A percentile compares a stretch with the other conserved stretches of the same genome.
These are phyloP conservation scores for Gentiana straminea DNA, from an alignment of 257 asterid species.

Conservation along the genomic window DNA sequence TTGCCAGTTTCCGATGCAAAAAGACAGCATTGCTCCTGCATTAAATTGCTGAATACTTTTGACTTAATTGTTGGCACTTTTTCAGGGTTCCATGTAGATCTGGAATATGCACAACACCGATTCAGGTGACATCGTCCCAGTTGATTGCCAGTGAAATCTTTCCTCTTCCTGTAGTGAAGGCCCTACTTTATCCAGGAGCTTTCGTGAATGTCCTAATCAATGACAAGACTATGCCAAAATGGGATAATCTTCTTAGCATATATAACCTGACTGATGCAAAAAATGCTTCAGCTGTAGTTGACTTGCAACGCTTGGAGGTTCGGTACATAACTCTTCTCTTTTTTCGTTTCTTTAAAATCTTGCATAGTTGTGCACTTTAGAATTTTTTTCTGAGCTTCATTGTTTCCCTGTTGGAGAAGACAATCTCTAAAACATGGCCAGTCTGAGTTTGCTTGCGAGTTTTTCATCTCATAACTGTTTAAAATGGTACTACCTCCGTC, in stretches of 20 bases:
- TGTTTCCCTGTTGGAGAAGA: background rate
- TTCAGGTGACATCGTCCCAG: conserved; percentile 84
- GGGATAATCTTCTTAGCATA: conserved; percentile 51
- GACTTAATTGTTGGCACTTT: background rate
- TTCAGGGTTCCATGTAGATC: conserved; percentile 89
- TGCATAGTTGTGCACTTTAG: background rate
- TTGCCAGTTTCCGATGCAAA: no score
- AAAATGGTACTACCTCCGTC: no score
- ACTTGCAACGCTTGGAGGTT: conserved; percentile 91
- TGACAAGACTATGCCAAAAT: conserved; percentile 52
- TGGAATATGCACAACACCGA: conserved; percentile 77
- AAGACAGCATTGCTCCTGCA: no score
- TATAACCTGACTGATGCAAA: conserved; percentile 72
- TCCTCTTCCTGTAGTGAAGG: conserved; percentile 78
- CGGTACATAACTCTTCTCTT: conserved; percentile 7
- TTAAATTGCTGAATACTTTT: no score
- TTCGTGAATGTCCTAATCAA: conserved; percentile 38
- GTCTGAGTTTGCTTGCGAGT: no score
- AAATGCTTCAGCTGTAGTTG: conserved; percentile 64
- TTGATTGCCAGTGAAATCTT: conserved; percentile 72
- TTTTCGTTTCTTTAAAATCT: background rate
- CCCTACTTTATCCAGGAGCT: conserved; percentile 92
- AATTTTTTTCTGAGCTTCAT: background rate
- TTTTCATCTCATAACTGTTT: no score
- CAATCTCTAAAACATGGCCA: no score